Evolutionary conservation across 345 rosid species (phyloP), one percentile per base, ranked within the genome.

Genomic region (Bruguiera gymnorhiza): DNA sequence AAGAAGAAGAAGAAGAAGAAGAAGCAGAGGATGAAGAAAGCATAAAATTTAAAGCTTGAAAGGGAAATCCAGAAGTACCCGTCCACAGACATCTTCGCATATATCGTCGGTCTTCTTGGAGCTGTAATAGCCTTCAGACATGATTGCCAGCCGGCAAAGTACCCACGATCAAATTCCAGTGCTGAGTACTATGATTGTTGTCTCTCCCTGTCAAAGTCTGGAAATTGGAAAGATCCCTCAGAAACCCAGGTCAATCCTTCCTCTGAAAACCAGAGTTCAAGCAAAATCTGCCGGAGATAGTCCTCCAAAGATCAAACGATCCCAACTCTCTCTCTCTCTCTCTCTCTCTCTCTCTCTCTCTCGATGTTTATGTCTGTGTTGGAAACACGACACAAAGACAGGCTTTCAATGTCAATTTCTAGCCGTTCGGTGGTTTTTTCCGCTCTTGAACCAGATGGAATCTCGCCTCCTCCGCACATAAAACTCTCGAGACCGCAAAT

Each of bases 81-180:
- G 76, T 74, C 96, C 96, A 69, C 96, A 90, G 73, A 90, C 92
- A 39, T 89, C 78, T 61, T 80, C 90, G 75, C 93, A 88, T 6
- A 87, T 77, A 78, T 85, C 97, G 78, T 91, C 97, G 59, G 97
- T 86, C 80, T 93, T 93, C 91, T 93, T 93, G 50, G 92, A 93
- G 83, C 71, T 86, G 74, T 79, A 86, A 71, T 87, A 86, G 60
- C 88, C 92, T 69, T 83, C 89, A 50, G 84, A 71, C 97, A 90
- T 90, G 87, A 69, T 82, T 85, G 46, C 21, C 18, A 24, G 26
- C 31, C n/a, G 2, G 46, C 18, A 16, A 26, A 58, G 55, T 57
- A 37, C 30, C 32, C 51, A 21, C 6, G 52, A 32, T 34, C 54
- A 32, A 70, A 23, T 37, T 26, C 39, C 46, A 21, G 15, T 10